phyloP scores from a whole-genome alignment of 139 green algal genomes.

The Coccomyxa sp. region DNA sequence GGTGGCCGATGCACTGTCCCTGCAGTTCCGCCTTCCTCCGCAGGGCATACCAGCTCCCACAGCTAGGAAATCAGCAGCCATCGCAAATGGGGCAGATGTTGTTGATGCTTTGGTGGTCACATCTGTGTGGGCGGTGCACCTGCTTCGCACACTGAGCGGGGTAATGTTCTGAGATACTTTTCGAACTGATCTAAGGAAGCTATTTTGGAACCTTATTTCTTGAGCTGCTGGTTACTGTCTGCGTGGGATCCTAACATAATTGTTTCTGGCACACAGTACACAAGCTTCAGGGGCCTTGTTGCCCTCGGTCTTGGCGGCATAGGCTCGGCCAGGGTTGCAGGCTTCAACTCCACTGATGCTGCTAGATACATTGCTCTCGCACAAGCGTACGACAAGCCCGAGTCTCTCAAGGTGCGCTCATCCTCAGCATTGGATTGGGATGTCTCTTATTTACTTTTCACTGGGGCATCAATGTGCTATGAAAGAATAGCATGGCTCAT shows the following conservation, averaged over 20 bases:
- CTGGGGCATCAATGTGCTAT: too few species aligned
- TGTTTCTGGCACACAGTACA: conserved; percentile 23
- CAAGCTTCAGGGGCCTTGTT: conserved; percentile 47
- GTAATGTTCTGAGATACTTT: conserved; percentile 16
- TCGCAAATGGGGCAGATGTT: conserved; percentile 50
- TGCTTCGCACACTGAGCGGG: conserved; percentile 65
- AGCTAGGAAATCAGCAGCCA: conserved; percentile 20
- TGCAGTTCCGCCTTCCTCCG: conserved; percentile 77
- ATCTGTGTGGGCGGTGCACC: conserved; percentile 75
- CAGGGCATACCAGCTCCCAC: conserved; percentile 40
- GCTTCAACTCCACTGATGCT: conserved; percentile 44
- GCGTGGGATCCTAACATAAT: background rate
- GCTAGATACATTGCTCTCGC: background rate
- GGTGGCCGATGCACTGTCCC: conserved; percentile 66
- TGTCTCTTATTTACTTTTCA: too few species aligned
- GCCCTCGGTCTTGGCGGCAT: conserved; percentile 66
- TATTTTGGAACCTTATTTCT: background rate
- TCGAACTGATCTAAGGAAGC: background rate
- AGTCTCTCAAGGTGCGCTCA: too few species aligned
- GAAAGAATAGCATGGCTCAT: too few species aligned
- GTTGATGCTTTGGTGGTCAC: conserved; percentile 67
- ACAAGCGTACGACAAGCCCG: too few species aligned
- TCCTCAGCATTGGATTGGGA: too few species aligned
- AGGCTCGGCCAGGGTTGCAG: conserved; percentile 32
- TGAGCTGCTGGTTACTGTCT: background rate